Evolutionary conservation across 2,329 filamentous ascomycete genomes (phyloP), one percentile per base, ranked within the genome.

Genomic region (Penicillium sp.): DNA sequence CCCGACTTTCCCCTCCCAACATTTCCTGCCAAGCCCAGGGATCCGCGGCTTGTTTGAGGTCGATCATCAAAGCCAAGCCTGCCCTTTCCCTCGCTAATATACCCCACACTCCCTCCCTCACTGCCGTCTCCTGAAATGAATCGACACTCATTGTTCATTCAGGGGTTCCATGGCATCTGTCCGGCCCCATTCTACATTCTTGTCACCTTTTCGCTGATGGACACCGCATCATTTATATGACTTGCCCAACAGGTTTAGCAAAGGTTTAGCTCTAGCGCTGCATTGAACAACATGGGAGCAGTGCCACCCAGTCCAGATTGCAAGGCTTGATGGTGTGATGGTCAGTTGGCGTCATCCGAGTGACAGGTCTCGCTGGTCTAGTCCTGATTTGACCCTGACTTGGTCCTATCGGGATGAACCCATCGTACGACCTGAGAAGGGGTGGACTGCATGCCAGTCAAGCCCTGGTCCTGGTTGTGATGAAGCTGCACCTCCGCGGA

Each of bases 201-300:
- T 35, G 29, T 34, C 28, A 13, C 19, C n/a, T 13, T n/a, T 34
- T 46, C 42, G 13, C 31, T 27, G 44, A 49, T 49, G 31, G 45
- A 22, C 34, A 48, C 35, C 18, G 33, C 41, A 19, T 48, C 16
- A 22, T 19, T 37, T 27, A 39, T 48, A 43, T 35, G 27, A 55
- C 44, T 18, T 18, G 28, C 13, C 35, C 22, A 12, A 41, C 49
- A 41, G 46, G 39, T 36, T 57, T 51, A 50, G 54, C 50, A 54
- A 57, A 58, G 54, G 57, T 56, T 59, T 59, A 49, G 31, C 50
- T 52, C 39, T 16, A 25, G 25, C 9, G 14, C 25, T 35, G 18
- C 25, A 34, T 1, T 19, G 16, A 30, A 4, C 22, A 14, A 19
- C 33, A 16, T 14, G 9, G 14, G 3, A 19, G 6, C 2, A 19